Evolutionary conservation across 306 rosid species (phyloP).

Genomic region (Geum urbanum): DNA sequence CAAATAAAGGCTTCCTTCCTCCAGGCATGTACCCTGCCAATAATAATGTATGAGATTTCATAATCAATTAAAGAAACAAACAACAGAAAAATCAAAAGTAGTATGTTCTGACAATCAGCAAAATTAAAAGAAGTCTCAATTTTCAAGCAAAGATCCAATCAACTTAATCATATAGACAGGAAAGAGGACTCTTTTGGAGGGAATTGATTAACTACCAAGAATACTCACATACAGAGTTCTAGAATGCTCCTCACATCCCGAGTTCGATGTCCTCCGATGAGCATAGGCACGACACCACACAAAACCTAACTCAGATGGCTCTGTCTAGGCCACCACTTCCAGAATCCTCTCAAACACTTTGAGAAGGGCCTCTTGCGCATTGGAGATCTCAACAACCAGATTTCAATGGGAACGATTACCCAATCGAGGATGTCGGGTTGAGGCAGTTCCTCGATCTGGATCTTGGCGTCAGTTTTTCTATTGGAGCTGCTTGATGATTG

Average conservation of each 20-base stretch:
- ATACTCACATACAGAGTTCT: neutral
- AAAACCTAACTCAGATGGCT: no score
- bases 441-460: conserved; percentile 67
- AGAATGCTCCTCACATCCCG: no score
- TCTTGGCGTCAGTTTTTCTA: conserved; percentile 71
- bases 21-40: conserved; percentile 94
- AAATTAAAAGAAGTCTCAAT: neutral
- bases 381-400: no score
- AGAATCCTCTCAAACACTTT: no score
- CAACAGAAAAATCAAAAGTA: conserved; percentile 4
- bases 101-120: neutral
- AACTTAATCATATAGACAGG: neutral
- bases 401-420: conserved; percentile 49
- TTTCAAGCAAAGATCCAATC: neutral
- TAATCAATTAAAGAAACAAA: no score
- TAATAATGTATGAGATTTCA: conserved; percentile 13
- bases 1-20: conserved; percentile 94
- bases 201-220: neutral
- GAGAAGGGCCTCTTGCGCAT: no score
- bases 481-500: conserved; percentile 74
- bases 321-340: no score
- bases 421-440: conserved; percentile 67
- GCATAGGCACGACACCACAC: no score
- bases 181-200: neutral
- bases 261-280: no score